phyloP scores from a whole-genome alignment of 177 flowering plant species.

The Vitis hybrid region DNA sequence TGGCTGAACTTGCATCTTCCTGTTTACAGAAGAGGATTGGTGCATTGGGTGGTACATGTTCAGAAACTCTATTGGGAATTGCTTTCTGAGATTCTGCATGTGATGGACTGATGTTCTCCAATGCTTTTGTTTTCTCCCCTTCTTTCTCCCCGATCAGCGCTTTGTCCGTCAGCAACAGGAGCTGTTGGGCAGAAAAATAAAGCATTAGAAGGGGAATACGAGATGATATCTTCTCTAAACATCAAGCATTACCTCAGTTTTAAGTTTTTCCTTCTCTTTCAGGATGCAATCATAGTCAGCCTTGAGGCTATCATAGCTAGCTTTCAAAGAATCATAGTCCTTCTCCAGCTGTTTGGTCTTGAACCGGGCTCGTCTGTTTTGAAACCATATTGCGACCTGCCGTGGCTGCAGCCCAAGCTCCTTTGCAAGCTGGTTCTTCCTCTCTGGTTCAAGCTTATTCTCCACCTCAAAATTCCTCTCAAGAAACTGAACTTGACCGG shows the following conservation, averaged over 20 bases:
- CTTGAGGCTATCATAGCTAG: conserved; percentile 33
- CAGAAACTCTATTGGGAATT: neutral
- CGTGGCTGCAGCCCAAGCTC: conserved; percentile 44
- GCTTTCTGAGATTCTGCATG: conserved; percentile 9
- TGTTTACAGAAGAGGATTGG: conserved; percentile 24
- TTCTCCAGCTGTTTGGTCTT: conserved; percentile 45
- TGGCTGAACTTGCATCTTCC: conserved; percentile 49
- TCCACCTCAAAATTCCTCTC: conserved; percentile 41
- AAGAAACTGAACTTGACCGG: conserved; percentile 33
- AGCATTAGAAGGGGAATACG: neutral
- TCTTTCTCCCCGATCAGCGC: conserved; percentile 16
- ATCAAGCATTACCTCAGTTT: conserved; percentile 17
- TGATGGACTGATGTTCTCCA: neutral
- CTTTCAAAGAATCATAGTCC: conserved; percentile 31
- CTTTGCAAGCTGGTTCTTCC: conserved; percentile 36
- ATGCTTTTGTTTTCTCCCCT: neutral
- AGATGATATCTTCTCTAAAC: neutral
- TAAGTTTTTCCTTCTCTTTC: conserved; percentile 31
- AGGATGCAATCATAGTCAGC: conserved; percentile 33
- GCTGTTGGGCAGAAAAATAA: conserved; percentile 15
- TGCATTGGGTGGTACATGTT: neutral
- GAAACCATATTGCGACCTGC: conserved; percentile 46
- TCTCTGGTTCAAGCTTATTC: conserved; percentile 47
- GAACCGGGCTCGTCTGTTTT: conserved; percentile 41
- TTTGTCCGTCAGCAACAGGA: conserved; percentile 18